Conservation (phyloP, 345 rosid species). For the Sonneratia alba region DNA sequence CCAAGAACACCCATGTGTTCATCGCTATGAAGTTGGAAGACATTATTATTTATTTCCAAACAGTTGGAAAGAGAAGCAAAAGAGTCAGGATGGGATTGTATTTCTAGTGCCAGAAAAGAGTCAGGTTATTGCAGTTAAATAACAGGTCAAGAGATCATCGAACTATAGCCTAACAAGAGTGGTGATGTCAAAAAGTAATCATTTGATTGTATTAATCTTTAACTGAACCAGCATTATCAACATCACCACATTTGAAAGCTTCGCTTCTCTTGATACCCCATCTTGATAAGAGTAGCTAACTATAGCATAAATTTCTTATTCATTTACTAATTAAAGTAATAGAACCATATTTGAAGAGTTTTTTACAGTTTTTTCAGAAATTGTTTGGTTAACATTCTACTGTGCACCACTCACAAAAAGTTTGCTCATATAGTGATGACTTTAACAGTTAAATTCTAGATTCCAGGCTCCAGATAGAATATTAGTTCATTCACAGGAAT, state of each 20-base stretch:
- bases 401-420: too few species aligned
- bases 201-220: background rate
- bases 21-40: background rate
- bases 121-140: background rate
- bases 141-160: too few species aligned
- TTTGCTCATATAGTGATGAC: too few species aligned
- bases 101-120: background rate
- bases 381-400: too few species aligned
- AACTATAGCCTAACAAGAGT: background rate
- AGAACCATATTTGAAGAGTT: too few species aligned
- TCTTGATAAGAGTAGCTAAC: too few species aligned
- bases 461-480: too few species aligned
- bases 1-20: background rate
- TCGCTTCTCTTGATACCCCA: background rate
- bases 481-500: too few species aligned
- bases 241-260: background rate
- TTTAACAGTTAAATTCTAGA: too few species aligned
- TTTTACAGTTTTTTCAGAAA: too few species aligned
- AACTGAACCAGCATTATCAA: background rate
- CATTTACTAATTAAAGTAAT: too few species aligned
- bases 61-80: background rate
- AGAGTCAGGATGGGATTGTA: background rate
- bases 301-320: too few species aligned
- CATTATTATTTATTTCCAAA: background rate
- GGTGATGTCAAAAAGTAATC: background rate